These are phyloP conservation scores for Tetrastigma voinierianum DNA, from an alignment of 164 flowering plant species.

Conservation along the genomic window DNA sequence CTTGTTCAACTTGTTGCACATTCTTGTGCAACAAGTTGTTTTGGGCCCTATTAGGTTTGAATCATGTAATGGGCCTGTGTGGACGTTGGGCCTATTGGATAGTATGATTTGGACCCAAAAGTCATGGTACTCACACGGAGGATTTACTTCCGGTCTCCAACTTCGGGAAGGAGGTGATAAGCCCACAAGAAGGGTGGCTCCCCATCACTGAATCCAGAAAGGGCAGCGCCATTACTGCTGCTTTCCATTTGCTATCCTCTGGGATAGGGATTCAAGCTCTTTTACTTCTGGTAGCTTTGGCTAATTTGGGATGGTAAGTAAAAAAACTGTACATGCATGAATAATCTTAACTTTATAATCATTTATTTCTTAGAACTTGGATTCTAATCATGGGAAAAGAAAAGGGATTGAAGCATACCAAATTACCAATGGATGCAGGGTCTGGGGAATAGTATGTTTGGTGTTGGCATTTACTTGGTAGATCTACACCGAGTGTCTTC, in stretches of 20 bases:
- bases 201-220: slow-evolving; percentile 55
- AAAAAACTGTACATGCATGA: neutral
- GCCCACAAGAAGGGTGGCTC: slow-evolving; percentile 36
- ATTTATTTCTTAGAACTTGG: no score
- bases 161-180: slow-evolving; percentile 32
- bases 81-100: no score
- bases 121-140: no score
- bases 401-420: neutral
- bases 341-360: no score
- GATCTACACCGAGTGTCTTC: slow-evolving; percentile 40
- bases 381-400: no score
- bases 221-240: slow-evolving; percentile 24
- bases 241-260: slow-evolving; percentile 36
- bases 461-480: slow-evolving; percentile 38
- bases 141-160: slow-evolving; percentile 52
- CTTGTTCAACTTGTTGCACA: no score
- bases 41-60: no score
- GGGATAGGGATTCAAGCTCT: slow-evolving; percentile 54
- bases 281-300: slow-evolving; percentile 42
- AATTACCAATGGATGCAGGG: slow-evolving; percentile 21
- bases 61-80: no score
- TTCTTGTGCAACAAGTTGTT: no score
- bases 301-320: slow-evolving; percentile 43
- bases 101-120: no score
- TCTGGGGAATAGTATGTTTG: slow-evolving; percentile 33